Base-by-base conservation (phyloP, 768 basidiomycete genomes). In the Phaffia tasmanica region DNA sequence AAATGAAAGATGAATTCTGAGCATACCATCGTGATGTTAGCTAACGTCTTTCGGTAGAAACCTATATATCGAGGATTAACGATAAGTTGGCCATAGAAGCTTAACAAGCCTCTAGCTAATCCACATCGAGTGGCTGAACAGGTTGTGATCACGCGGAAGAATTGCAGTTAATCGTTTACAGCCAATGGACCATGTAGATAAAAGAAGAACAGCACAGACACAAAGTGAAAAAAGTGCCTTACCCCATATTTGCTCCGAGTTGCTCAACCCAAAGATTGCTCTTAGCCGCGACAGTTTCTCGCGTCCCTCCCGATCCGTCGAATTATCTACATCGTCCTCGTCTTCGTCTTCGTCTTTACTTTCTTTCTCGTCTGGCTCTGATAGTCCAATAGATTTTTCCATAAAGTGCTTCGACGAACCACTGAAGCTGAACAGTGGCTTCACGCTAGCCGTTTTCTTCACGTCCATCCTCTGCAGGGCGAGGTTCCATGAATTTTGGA, bases 41-140 rank as follows among this genome's bases (percentile, higher is more conserved):
- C 53, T 50, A 25, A n/a, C 1, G 67, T 49, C n/a, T 48, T 46
- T 2, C 49, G 58, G 53, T 46, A 64, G 55, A 55, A 54, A 4
- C 54, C 47, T 23, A 64, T 19, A 23, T 47, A 57, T 21, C 68
- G 63, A 4, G 73, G 71, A 0, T 71, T 73, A 3, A 77, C 21
- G 53, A 76, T 74, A 62, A 76, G 70, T 50, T 76, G 75, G 14
- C 76, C 76, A 25, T 75, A 63, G 55, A 71, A 70, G 1, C 75
- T 75, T 3, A 77, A 68, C 18, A 73, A 63, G 3, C 57, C 66
- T 32, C 67, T 64, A 15, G 72, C 68, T 29, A 76, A 64, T 48
- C 76, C 76, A 56, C 76, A 76, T 2, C 74, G 70, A 70, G 75
- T 77, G 49, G 73, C 74, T 71, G 66, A 50, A 29, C 69, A 65